A percentile compares a stretch with the other conserved stretches of the same genome.
Evolutionary conservation across 1,139 yeast genomes (phyloP).

Genomic region (Yamadazyma oceani): DNA sequence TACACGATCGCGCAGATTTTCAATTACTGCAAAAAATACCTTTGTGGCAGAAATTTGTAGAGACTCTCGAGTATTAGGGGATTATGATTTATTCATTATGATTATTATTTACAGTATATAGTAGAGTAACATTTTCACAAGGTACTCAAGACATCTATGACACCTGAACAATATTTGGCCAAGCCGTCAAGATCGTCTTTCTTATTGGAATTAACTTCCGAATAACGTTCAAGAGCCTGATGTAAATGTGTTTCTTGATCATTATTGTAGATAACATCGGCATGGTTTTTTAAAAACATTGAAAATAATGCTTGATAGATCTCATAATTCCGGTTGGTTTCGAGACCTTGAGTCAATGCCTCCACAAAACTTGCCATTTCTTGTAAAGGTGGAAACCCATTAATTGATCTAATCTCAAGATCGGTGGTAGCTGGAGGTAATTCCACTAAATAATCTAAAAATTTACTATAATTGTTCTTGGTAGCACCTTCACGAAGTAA

Average conservation of each 20-base stretch:
- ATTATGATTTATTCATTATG: no score
- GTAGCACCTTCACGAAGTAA: constrained; percentile 55
- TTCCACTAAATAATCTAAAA: constrained; percentile 55
- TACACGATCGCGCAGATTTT: no score
- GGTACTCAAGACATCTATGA: constrained; percentile 59
- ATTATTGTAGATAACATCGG: constrained; percentile 68
- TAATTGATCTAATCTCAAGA: constrained; percentile 80
- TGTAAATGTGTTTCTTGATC: constrained; percentile 37
- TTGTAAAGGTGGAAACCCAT: constrained; percentile 57
- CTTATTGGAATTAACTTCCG: constrained; percentile 32
- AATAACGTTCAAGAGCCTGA: constrained; percentile 38
- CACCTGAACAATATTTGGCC: constrained; percentile 83
- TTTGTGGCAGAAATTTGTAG: background rate
- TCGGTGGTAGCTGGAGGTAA: constrained; percentile 82
- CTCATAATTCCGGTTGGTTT: constrained; percentile 63
- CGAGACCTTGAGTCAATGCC: constrained; percentile 63
- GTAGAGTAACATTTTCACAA: constrained; percentile 19
- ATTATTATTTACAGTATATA: background rate
- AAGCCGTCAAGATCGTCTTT: constrained; percentile 61
- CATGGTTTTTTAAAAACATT: constrained; percentile 74
- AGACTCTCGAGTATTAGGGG: no score
- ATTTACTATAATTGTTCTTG: constrained; percentile 41
- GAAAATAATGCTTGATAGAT: constrained; percentile 75
- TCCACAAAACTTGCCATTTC: constrained; percentile 68
- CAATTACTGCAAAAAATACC: background rate